Evolutionary conservation across 2,329 filamentous ascomycete species (phyloP).

Genomic region (Graphilbum fragrans): DNA sequence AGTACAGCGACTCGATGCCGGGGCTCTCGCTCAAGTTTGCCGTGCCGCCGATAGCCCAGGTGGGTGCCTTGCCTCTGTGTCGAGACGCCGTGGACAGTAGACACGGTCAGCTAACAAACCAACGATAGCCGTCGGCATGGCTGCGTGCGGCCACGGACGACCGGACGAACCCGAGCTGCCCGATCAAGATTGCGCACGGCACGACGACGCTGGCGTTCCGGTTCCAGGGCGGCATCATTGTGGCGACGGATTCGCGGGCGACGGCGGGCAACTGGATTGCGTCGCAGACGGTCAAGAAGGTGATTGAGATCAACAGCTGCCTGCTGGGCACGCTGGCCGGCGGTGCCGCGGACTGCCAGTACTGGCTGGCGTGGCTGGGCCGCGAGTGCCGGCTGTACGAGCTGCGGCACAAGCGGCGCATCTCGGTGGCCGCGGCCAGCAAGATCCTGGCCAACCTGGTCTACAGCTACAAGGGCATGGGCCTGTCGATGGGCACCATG

Average conservation of each 20-base stretch:
- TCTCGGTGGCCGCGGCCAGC: conserved; percentile 90
- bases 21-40: conserved; percentile 86
- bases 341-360: conserved; percentile 97
- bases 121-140: conserved; percentile 69
- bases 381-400: conserved; percentile 99
- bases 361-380: conserved; percentile 97
- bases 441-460: conserved; percentile 98
- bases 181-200: conserved; percentile 98
- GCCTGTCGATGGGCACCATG: conserved; percentile 98
- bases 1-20: conserved; percentile 57
- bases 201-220: conserved; percentile 96
- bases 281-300: conserved; percentile 99
- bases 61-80: conserved; percentile 26
- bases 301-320: conserved; percentile 94
- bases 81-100: not conserved
- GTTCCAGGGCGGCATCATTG: conserved; percentile 96
- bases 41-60: conserved; percentile 84
- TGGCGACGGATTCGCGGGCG: conserved; percentile 93
- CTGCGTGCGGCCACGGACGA: conserved; percentile 96
- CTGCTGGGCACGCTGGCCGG: conserved; percentile 96
- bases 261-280: conserved; percentile 99
- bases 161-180: conserved; percentile 89
- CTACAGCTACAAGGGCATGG: conserved; percentile 98
- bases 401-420: conserved; percentile 97
- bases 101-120: too few relatives aligned